Evolutionary conservation across 2,329 filamentous ascomycete genomes (phyloP), one percentile per base, ranked within the genome.

Genomic region (Fusarium metavorans): DNA sequence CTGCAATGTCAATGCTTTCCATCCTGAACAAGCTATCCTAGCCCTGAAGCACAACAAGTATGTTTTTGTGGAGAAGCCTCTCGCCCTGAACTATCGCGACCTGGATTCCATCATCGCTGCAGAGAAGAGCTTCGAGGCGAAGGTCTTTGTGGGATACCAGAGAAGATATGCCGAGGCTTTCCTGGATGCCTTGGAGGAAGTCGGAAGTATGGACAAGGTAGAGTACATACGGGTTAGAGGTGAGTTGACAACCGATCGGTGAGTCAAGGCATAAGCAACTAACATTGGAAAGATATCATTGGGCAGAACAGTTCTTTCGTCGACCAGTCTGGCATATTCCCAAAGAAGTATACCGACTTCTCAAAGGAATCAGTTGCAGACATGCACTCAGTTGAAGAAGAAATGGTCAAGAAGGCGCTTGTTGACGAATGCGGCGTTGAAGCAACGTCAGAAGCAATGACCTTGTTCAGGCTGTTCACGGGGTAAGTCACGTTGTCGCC

Each of bases 141-240:
- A 81, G 6, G 84, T 91, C 2, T 89, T 92, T 76, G 88, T 92
- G 0, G 90, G 89, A 2, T 90, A 89, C 65, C 91, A 90, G 84
- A 83, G 91, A 1, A 85, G 90, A n/a, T 91, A 91, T 75, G 90
- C 91, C 0, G 81, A 87, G 0, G 84, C 86, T 1, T 91, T 91
- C 71, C 80, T 84, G 0, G 84, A 88, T 27, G 86, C 88, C 0
- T 85, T 92, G 45, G 82, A 86, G 68, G 90, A 92, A 71, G 82
- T 92, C 0, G 85, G 82, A 0, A 80, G 79, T 0, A 85, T 91
- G 35, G 85, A 84, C 0, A 83, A 86, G 57, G 88, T 92, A 14
- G 80, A 85, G 23, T 92, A 92, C 73, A 90, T 87, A 0, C 82
- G 89, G 2, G 84, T 87, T 3, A 64, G 75, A 60, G 73, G 68